Evolutionary conservation across 2,329 filamentous ascomycete species (phyloP).

Genomic region (Aureobasidium sp.): DNA sequence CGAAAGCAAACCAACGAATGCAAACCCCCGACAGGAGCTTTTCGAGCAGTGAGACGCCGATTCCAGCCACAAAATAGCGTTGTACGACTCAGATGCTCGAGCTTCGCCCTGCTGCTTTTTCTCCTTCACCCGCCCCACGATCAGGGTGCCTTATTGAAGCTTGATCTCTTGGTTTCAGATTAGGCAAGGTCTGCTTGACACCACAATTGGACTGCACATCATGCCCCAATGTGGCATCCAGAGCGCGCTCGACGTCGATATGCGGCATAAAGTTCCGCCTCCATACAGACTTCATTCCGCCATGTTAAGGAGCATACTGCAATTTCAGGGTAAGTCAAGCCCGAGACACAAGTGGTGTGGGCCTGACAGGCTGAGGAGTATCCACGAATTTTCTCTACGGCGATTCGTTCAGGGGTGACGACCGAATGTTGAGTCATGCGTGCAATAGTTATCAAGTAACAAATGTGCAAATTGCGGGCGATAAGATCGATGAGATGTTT

Average conservation of each 20-base stretch:
- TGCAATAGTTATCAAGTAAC: neutral
- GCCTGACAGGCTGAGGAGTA: neutral
- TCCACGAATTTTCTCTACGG: neutral
- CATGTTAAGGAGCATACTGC: neutral
- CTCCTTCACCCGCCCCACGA: neutral
- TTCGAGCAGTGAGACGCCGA: constrained; percentile 1
- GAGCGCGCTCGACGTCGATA: neutral
- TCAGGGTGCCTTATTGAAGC: constrained; percentile 4
- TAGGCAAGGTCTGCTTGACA: constrained; percentile 2
- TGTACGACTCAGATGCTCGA: constrained; percentile 7
- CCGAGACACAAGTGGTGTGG: neutral
- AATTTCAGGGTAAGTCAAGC: neutral
- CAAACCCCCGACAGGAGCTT: neutral
- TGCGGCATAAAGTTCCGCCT: neutral
- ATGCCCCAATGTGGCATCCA: neutral
- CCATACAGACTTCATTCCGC: neutral
- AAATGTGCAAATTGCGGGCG: neutral
- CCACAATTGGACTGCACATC: neutral
- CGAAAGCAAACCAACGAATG: neutral
- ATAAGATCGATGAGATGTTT: neutral
- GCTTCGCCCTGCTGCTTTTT: constrained; percentile 1
- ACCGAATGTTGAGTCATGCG: neutral
- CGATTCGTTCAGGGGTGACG: neutral
- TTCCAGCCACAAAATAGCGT: constrained; percentile 8
- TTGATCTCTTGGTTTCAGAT: constrained; percentile 7